Percentiles rank a stretch among this genome's conserved stretches.
Conservation (phyloP, 2,329 filamentous ascomycete genomes). For the Ophiostoma quercus region DNA sequence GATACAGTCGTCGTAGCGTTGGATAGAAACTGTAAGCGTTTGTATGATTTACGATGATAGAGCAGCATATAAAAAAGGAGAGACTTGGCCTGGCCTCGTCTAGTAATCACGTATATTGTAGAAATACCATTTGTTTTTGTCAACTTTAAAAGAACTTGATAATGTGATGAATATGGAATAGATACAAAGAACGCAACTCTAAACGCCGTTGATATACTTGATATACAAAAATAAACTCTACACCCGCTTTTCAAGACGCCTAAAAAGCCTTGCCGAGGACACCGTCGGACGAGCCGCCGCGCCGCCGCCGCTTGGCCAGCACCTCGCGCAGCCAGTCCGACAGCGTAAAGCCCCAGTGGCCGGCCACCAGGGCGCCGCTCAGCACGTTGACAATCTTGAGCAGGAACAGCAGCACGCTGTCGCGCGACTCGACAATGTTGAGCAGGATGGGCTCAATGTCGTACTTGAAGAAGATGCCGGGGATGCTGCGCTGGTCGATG, state of each 20-base stretch:
- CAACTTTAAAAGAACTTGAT: not conserved
- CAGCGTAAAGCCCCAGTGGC: slow-evolving; percentile 87
- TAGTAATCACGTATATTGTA: slow-evolving; percentile 7
- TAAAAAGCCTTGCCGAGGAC: slow-evolving; percentile 40
- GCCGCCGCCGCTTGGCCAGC: slow-evolving; percentile 45
- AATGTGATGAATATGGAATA: not conserved
- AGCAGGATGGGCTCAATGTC: slow-evolving; percentile 95
- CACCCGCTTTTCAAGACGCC: not conserved
- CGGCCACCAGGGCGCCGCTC: slow-evolving; percentile 83
- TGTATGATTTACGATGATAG: not conserved
- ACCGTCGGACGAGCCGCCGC: slow-evolving; percentile 37
- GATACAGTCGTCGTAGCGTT: not conserved
- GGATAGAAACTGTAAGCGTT: not conserved
- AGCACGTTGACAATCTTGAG: slow-evolving; percentile 87
- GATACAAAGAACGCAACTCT: not conserved
- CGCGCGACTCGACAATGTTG: slow-evolving; percentile 75
- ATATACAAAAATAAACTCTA: slow-evolving; percentile 11
- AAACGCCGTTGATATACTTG: slow-evolving; percentile 7
- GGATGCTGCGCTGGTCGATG: slow-evolving; percentile 65
- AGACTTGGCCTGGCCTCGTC: not conserved
- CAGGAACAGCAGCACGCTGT: slow-evolving; percentile 66
- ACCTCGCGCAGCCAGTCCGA: slow-evolving; percentile 65
- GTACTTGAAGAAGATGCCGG: slow-evolving; percentile 97
- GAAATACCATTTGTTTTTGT: not conserved
- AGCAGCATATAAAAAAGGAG: not conserved